Evolutionary conservation across 1,284 basidiomycete genomes (phyloP), one percentile per base, ranked within the genome.

Genomic region (Puccinia novopanici): DNA sequence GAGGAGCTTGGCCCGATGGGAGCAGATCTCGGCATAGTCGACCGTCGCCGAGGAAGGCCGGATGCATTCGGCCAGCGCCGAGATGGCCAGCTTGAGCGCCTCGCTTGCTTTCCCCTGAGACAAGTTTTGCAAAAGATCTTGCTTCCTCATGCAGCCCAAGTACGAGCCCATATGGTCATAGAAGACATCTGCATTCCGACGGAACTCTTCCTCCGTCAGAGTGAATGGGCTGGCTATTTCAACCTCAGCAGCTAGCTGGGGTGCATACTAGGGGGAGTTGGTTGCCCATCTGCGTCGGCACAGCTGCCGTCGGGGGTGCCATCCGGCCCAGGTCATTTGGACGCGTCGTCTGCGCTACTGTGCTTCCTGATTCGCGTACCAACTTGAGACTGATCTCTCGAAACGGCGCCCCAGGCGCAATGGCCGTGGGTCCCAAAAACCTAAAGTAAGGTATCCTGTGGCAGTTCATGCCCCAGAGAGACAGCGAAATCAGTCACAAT

Each of bases 1-100:
- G 34, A 82, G 72, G 6, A 73, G 59, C 55, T 80, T 81, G 6
- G 81, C 81, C 65, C 81, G 70, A n/a, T 75, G 78, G 27, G 81
- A 78, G 54, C 65, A 80, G 15, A 55, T n/a, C 37, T 82, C 81
- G 27, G 81, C 50, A 19, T 59, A 54, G 54, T 72, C 70, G 50
- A 72, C 50, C 34, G 55, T 55, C 19, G 70, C 22, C 6, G 70
- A 72, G 50, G 70, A 72, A 34, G 70, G 70, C 17, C n/a, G 70
- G 15, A 72, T 72, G 40, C 70, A 72, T 55, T 72, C 70, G 9
- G 70, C 70, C 37, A 72, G 55, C 10, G 70, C 70, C 34, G 70
- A 72, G 50, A 72, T 72, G 55, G 70, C 70, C 2, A 72, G 40
- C 55, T 72, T 72, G 27, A 72, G 50, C 34, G 70, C 70, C 55